Evolutionary conservation across 2,329 filamentous ascomycete genomes (phyloP).

Genomic region (Fusarium goolgardi): DNA sequence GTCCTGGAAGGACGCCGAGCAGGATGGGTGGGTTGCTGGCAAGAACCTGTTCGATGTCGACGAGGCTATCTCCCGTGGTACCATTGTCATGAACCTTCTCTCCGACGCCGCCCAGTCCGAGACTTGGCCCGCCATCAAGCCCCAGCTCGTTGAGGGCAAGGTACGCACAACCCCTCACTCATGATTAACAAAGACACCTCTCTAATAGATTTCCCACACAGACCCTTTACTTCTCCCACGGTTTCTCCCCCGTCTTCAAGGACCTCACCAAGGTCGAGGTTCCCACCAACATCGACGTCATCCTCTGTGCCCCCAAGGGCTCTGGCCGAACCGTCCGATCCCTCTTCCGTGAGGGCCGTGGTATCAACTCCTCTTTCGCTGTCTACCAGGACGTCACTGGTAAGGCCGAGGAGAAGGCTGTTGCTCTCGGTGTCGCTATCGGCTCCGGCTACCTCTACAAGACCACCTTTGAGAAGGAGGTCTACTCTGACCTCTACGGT

Average conservation of each 20-base stretch:
- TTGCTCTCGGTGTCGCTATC: conserved; percentile 96
- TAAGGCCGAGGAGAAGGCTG: conserved; percentile 97
- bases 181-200: conserved; percentile 8
- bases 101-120: conserved; percentile 97
- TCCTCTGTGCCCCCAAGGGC: conserved; percentile 99
- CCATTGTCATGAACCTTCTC: conserved; percentile 99
- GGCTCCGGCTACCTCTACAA: conserved; percentile 99
- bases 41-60: conserved; percentile 99
- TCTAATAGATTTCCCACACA: conserved; percentile 53
- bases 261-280: conserved; percentile 99
- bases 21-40: conserved; percentile 98
- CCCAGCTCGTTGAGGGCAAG: conserved; percentile 98
- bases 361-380: conserved; percentile 99
- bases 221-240: conserved; percentile 99
- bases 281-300: conserved; percentile 95
- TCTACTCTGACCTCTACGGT: conserved; percentile 99
- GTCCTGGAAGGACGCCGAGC: conserved; percentile 96
- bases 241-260: conserved; percentile 99
- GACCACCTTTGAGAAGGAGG: conserved; percentile 99
- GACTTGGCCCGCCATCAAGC: conserved; percentile 99
- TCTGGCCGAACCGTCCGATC: conserved; percentile 98
- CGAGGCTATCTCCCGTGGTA: conserved; percentile 92
- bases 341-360: conserved; percentile 98
- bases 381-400: conserved; percentile 99
- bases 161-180: conserved; percentile 61